Evolutionary conservation across 352 stramenopile genomes (phyloP).

Genomic region (Halophytophthora batemanensis): DNA sequence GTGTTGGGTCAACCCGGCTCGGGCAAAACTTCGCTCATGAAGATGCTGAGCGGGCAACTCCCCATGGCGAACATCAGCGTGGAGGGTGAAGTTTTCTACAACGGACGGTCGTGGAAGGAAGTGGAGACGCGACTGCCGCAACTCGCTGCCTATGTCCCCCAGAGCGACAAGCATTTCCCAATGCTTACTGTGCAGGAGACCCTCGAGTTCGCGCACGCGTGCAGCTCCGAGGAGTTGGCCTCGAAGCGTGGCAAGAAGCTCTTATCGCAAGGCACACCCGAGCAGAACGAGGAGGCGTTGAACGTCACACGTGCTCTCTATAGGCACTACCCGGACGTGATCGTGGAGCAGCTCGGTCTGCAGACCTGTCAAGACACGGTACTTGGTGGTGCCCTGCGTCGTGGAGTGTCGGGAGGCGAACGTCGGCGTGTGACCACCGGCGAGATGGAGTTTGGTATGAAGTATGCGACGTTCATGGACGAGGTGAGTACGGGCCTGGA

Average conservation of each 20-base stretch:
- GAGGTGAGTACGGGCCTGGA: constrained; percentile 88
- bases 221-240: constrained; percentile 8
- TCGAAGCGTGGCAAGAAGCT: background rate
- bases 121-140: constrained; percentile 8
- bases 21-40: constrained; percentile 5
- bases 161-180: constrained; percentile 22
- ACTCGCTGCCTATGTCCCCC: constrained; percentile 18
- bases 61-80: constrained; percentile 9
- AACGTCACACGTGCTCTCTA: constrained; percentile 2
- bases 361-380: constrained; percentile 15
- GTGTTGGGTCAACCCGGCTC: constrained; percentile 17
- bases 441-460: constrained; percentile 55
- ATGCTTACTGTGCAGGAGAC: constrained; percentile 23
- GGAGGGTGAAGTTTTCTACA: constrained; percentile 10
- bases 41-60: constrained; percentile 9
- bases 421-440: constrained; percentile 32
- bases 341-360: constrained; percentile 24
- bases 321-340: constrained; percentile 23
- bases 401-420: constrained; percentile 37
- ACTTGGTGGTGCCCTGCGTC: constrained; percentile 26
- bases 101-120: constrained; percentile 4
- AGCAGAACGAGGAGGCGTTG: constrained; percentile 14
- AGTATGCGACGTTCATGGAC: constrained; percentile 60
- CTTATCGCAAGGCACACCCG: constrained; percentile 24
- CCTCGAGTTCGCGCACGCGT: constrained; percentile 20